Base-by-base conservation (phyloP, 1,284 basidiomycete species). In the Inonotus hispidus region DNA sequence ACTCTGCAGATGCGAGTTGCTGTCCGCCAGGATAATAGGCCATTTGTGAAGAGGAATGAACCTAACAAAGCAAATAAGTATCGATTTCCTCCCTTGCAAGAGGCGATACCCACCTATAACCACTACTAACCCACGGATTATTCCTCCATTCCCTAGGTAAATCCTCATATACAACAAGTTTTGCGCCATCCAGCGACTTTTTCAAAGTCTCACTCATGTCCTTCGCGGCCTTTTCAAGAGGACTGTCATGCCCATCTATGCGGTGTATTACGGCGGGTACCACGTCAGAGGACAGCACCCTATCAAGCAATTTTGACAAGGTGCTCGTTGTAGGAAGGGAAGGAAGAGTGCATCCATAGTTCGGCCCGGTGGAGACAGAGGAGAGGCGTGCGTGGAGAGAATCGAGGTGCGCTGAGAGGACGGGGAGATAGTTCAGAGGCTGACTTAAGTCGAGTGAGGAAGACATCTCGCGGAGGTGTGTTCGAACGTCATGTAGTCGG, bases 111-210 rank as follows among this genome's bases (percentile, higher is more conserved):
- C 69, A 90, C 91, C 92, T 80, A 73, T 97, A 97, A 41, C 93
- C 92, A 61, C 82, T 77, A n/a, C n/a, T n/a, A n/a, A n/a, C n/a
- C n/a, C n/a, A n/a, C n/a, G n/a, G n/a, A n/a, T n/a, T n/a, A n/a
- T 37, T 94, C 67, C 82, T 81, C 92, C 93, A 95, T 65, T 82
- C 78, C 14, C 82, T 74, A 2, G 94, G 94, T 46, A 97, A 76
- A 70, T 95, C 91, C 32, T 84, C 76, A 69, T 90, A 95, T 58
- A 76, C 73, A 62, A 97, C 88, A 45, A 96, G 78, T 53, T 77
- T 77, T 13, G 80, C 78, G 8, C 93, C 90, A 60, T 88, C 74
- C 3, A 85, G 71, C 10, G 90, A 90, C 39, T 78, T 78, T 66
- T 81, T 79, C 60, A 92, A 74, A 10, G 88, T 90, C 37, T 71